phyloP scores from a whole-genome alignment of 371 early-diverging fungal genomes.

The Apophysomyces variabilis region DNA sequence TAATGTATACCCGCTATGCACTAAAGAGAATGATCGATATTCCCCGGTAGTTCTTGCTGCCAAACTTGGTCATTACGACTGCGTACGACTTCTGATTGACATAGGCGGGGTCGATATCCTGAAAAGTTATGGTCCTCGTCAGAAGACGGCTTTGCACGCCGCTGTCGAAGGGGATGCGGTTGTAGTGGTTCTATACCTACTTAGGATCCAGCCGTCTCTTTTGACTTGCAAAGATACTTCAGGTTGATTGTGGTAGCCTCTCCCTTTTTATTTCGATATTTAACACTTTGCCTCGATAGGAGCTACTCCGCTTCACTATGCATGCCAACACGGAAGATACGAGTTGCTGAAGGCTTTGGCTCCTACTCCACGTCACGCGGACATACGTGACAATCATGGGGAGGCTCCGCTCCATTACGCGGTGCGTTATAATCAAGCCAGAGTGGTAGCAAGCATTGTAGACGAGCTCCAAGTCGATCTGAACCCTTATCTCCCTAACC shows the following conservation, averaged over 20 bases:
- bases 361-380: too few species aligned
- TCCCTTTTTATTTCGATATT: not conserved
- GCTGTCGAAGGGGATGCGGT: slow-evolving; percentile 37
- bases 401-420: slow-evolving; percentile 53
- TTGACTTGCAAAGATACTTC: slow-evolving; percentile 30
- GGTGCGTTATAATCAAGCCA: slow-evolving; percentile 35
- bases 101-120: slow-evolving; percentile 28
- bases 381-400: slow-evolving; percentile 8
- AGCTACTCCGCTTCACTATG: slow-evolving; percentile 52
- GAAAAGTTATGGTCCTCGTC: slow-evolving; percentile 30
- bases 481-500: slow-evolving; percentile 41
- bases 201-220: slow-evolving; percentile 26
- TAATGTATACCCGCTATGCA: slow-evolving; percentile 31
- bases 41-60: slow-evolving; percentile 46
- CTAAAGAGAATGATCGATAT: slow-evolving; percentile 21
- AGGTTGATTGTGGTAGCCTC: slow-evolving; percentile 22
- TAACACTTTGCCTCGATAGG: slow-evolving; percentile 25
- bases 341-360: slow-evolving; percentile 14
- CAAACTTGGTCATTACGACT: slow-evolving; percentile 36
- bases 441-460: slow-evolving; percentile 31
- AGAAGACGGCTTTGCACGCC: slow-evolving; percentile 42
- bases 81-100: slow-evolving; percentile 38
- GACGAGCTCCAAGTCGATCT: slow-evolving; percentile 40
- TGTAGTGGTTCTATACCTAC: slow-evolving; percentile 31
- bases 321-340: slow-evolving; percentile 41